phyloP scores from a whole-genome alignment of 1,139 yeast genomes.

The Zygosaccharomyces sapae region DNA sequence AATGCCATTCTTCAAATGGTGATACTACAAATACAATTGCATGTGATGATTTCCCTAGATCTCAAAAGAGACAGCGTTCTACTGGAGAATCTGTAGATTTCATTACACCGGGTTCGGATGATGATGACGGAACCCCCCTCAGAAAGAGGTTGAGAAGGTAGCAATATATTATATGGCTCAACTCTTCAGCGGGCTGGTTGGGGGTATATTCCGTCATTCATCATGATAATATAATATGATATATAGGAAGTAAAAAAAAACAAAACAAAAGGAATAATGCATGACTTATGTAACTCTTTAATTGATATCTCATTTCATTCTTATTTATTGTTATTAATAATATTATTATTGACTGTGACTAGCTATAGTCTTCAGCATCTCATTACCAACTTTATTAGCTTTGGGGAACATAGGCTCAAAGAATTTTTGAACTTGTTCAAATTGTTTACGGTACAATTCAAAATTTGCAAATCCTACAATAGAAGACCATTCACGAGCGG shows the following conservation, averaged over 20 bases:
- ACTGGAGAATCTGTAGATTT: conserved; percentile 1
- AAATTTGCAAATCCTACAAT: conserved; percentile 76
- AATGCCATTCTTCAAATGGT: neutral
- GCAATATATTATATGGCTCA: neutral
- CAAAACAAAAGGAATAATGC: neutral
- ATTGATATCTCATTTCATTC: too few relatives aligned
- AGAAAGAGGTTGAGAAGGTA: conserved; percentile 3
- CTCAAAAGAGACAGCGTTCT: conserved; percentile 1
- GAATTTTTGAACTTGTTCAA: conserved; percentile 73
- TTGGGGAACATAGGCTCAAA: conserved; percentile 84
- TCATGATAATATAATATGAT: neutral
- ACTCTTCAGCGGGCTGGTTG: conserved; percentile 8
- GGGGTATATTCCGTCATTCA: conserved; percentile 2
- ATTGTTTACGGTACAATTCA: conserved; percentile 63
- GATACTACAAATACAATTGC: conserved; percentile 12
- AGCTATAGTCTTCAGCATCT: conserved; percentile 85
- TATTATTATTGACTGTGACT: conserved; percentile 22
- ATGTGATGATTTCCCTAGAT: conserved; percentile 13
- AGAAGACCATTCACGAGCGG: conserved; percentile 81
- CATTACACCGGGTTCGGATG: neutral
- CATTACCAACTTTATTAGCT: conserved; percentile 88
- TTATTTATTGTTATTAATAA: neutral
- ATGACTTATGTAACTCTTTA: neutral
- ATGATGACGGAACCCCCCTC: neutral
- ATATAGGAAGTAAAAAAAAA: neutral